Conservation (phyloP, 2,329 filamentous ascomycete species). For the Colletotrichum graminicola region DNA sequence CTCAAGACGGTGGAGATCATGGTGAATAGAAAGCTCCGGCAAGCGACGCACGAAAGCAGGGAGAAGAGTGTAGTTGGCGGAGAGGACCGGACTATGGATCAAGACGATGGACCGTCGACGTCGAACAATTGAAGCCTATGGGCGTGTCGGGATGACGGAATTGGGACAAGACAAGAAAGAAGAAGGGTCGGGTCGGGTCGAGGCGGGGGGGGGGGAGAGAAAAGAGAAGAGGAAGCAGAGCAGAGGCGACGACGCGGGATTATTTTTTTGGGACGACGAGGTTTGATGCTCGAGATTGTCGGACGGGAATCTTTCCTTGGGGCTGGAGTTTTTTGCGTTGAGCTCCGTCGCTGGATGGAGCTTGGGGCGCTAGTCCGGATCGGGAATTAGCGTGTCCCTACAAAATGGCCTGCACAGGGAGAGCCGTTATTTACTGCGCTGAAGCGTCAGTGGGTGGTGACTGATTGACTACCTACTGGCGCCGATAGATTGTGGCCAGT, state of each 20-base stretch:
- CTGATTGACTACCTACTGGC: too few species aligned
- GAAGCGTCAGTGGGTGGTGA: background rate
- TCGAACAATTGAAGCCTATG: constrained; percentile 37
- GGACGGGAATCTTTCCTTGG: constrained; percentile 53
- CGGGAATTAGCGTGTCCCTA: constrained; percentile 44
- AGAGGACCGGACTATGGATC: background rate
- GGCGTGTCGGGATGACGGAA: constrained; percentile 38
- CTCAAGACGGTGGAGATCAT: constrained; percentile 75
- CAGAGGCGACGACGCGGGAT: constrained; percentile 47
- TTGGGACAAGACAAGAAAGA: constrained; percentile 40
- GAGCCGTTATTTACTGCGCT: constrained; percentile 25
- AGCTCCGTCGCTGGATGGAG: constrained; percentile 54
- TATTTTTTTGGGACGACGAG: constrained; percentile 49
- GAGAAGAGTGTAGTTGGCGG: constrained; percentile 5
- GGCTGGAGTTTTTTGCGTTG: constrained; percentile 59
- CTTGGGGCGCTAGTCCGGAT: constrained; percentile 50
- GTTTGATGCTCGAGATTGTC: constrained; percentile 47
- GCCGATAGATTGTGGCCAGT: constrained; percentile 33
- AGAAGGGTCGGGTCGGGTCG: constrained; percentile 17
- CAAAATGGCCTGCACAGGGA: constrained; percentile 42
- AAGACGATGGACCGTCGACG: constrained; percentile 28
- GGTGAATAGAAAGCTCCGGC: constrained; percentile 47
- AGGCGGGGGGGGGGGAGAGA: constrained; percentile 28
- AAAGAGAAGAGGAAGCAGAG: constrained; percentile 26
- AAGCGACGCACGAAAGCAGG: constrained; percentile 35